Percentiles rank a stretch among this genome's conserved stretches.
Evolutionary conservation across 768 basidiomycete species (phyloP).

Genomic region (Boletus fagicola): DNA sequence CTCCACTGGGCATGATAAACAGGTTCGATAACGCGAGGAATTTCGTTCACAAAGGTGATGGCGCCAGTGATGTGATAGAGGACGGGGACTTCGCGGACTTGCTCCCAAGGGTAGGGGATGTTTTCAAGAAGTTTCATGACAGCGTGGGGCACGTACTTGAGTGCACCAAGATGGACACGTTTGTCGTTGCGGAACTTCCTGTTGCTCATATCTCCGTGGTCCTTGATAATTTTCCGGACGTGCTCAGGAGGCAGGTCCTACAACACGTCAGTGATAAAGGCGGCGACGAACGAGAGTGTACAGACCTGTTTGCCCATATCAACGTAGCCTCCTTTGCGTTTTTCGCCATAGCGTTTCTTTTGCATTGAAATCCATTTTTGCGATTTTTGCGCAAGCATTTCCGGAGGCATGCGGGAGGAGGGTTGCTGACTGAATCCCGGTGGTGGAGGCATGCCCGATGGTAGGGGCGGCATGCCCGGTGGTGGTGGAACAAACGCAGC

Average conservation of each 20-base stretch:
- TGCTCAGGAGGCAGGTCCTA: constrained; percentile 96
- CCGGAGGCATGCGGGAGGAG: constrained; percentile 49
- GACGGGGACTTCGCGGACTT: constrained; percentile 98
- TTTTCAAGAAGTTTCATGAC: constrained; percentile 99
- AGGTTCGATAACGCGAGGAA: constrained; percentile 94
- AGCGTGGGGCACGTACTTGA: constrained; percentile 98
- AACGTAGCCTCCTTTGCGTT: constrained; percentile 83
- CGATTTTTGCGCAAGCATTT: constrained; percentile 85
- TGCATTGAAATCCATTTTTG: constrained; percentile 97
- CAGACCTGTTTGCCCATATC: constrained; percentile 92
- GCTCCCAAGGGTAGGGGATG: constrained; percentile 97
- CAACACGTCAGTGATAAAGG: constrained; percentile 7
- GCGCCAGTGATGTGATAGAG: constrained; percentile 99
- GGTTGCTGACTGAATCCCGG: constrained; percentile 33
- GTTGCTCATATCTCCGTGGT: constrained; percentile 99
- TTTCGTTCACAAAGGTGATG: constrained; percentile 99
- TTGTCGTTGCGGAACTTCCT: constrained; percentile 99
- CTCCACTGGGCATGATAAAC: constrained; percentile 99
- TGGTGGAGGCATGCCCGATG: constrained; percentile 43
- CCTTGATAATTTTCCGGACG: constrained; percentile 99
- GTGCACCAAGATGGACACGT: constrained; percentile 96
- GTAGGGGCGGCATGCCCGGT: constrained; percentile 42
- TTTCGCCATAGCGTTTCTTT: constrained; percentile 88
- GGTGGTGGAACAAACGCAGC: constrained; percentile 37
- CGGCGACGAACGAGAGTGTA: not conserved